Evolutionary conservation across 257 asterid genomes (phyloP).

Genomic region (Perilla frutescens): DNA sequence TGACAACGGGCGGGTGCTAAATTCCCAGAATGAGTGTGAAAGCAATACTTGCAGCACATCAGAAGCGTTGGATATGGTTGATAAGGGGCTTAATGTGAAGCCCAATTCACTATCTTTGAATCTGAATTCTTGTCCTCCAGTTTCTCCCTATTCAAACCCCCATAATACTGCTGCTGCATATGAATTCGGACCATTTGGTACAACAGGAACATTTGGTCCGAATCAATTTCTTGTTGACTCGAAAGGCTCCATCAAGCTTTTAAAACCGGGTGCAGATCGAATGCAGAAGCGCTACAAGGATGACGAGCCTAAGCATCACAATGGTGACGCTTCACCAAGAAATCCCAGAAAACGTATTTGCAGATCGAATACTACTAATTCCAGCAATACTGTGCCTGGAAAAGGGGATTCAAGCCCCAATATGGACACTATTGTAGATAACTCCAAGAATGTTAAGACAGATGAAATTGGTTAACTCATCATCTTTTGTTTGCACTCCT

Average conservation of each 20-base stretch:
- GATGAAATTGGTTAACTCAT: slow-evolving; percentile 28
- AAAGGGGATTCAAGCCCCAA: slow-evolving; percentile 38
- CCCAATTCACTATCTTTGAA: slow-evolving; percentile 42
- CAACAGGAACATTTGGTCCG: slow-evolving; percentile 16
- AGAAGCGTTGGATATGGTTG: slow-evolving; percentile 35
- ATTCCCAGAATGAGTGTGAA: slow-evolving; percentile 24
- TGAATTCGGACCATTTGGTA: slow-evolving; percentile 43
- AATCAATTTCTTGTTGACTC: slow-evolving; percentile 38
- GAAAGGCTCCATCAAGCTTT: slow-evolving; percentile 29
- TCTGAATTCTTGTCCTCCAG: slow-evolving; percentile 54
- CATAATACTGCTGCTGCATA: slow-evolving; percentile 31
- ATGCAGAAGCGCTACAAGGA: slow-evolving; percentile 37
- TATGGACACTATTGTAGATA: slow-evolving; percentile 37
- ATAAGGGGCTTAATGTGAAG: slow-evolving; percentile 30
- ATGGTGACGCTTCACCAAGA: slow-evolving; percentile 31
- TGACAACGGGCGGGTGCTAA: slow-evolving; percentile 34
- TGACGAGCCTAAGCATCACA: slow-evolving; percentile 32
- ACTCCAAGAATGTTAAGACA: slow-evolving; percentile 14
- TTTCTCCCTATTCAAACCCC: slow-evolving; percentile 47
- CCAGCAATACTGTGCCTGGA: slow-evolving; percentile 30
- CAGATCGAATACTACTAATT: slow-evolving; percentile 31
- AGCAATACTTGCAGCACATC: slow-evolving; percentile 42
- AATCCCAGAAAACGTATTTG: slow-evolving; percentile 57
- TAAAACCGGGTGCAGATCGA: slow-evolving; percentile 18
- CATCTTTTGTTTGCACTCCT: slow-evolving; percentile 15